These are phyloP conservation scores for Bruguiera hainesii DNA, from an alignment of 441 rosid species.

Conservation along the genomic window DNA sequence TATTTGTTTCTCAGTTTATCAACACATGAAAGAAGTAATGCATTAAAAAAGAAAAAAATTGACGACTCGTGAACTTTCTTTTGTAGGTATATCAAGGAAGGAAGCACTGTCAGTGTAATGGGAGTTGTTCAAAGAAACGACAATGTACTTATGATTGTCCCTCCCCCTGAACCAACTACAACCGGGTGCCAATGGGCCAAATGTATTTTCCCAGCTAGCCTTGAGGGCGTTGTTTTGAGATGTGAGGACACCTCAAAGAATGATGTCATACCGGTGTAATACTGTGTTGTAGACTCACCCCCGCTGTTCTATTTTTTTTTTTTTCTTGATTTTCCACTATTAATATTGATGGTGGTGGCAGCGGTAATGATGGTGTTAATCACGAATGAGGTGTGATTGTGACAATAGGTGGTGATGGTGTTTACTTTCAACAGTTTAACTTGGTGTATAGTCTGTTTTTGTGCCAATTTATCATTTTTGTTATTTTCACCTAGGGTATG, in stretches of 20 bases:
- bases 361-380: constrained; percentile 12
- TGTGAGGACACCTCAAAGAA: constrained; percentile 94
- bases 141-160: constrained; percentile 91
- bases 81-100: constrained; percentile 91
- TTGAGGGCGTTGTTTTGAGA: constrained; percentile 91
- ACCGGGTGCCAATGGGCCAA: constrained; percentile 93
- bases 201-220: constrained; percentile 84
- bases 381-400: constrained; percentile 10
- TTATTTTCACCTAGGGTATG: constrained; percentile 21
- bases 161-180: constrained; percentile 80
- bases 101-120: constrained; percentile 97
- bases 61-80: neutral
- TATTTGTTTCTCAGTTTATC: no score
- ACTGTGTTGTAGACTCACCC: constrained; percentile 17
- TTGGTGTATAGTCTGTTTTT: constrained; percentile 39
- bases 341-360: constrained; percentile 15
- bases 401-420: constrained; percentile 10
- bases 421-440: constrained; percentile 4
- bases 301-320: constrained; percentile 1
- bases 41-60: neutral
- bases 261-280: constrained; percentile 90
- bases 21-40: no score
- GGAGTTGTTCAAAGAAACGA: constrained; percentile 99
- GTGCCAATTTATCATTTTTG: constrained; percentile 11
- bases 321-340: constrained; percentile 1